These are phyloP conservation scores for Trichoderma guizhouense DNA, from an alignment of 2,329 filamentous ascomycete species.

Conservation along the genomic window DNA sequence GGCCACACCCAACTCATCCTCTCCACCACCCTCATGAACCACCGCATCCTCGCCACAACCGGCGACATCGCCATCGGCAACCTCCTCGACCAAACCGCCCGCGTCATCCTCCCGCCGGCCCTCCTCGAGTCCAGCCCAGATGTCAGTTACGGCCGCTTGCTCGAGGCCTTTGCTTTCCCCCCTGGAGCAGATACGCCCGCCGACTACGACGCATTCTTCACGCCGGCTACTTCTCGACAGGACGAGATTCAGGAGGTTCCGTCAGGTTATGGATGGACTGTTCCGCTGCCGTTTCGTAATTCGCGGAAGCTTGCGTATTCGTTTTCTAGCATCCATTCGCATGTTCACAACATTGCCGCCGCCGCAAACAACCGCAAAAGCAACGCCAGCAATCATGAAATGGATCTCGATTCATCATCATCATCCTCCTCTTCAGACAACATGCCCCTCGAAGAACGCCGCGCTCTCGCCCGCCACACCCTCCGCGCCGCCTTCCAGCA, in stretches of 20 bases:
- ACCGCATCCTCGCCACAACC: conserved; percentile 69
- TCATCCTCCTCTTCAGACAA: neutral
- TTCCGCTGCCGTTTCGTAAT: conserved; percentile 64
- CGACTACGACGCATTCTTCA: conserved; percentile 43
- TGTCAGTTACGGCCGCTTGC: conserved; percentile 75
- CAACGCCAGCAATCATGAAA: neutral
- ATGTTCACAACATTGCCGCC: conserved; percentile 44
- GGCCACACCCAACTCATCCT: conserved; percentile 86
- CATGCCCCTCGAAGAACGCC: conserved; percentile 58
- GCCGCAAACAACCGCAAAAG: conserved; percentile 17
- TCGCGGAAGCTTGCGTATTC: conserved; percentile 62
- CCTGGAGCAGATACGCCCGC: neutral
- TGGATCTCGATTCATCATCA: neutral
- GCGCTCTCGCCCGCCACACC: conserved; percentile 64
- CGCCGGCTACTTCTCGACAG: conserved; percentile 53
- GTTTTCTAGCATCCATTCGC: conserved; percentile 66
- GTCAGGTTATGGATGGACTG: conserved; percentile 54
- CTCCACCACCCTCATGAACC: conserved; percentile 64
- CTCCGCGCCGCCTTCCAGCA: conserved; percentile 89
- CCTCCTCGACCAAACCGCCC: conserved; percentile 81
- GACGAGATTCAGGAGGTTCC: conserved; percentile 51
- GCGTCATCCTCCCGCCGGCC: conserved; percentile 65
- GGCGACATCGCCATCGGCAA: conserved; percentile 86
- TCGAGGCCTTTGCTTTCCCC: conserved; percentile 76
- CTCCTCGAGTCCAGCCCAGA: conserved; percentile 53